Evolutionary conservation across 169 alveolate genomes (phyloP).

Genomic region (Plasmodium cynomolgi): DNA sequence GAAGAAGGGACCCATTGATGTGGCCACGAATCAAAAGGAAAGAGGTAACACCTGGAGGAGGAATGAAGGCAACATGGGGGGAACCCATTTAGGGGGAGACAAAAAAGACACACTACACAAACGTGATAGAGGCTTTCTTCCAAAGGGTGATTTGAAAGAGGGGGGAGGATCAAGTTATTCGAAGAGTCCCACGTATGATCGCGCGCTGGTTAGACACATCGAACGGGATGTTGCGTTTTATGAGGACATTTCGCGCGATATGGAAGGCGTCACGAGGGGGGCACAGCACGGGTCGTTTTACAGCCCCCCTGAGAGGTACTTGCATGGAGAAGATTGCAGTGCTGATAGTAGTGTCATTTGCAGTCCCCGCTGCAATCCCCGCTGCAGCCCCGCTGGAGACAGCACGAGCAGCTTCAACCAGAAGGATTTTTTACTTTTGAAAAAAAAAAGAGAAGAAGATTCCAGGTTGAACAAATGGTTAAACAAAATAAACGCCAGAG

Average conservation of each 20-base stretch:
- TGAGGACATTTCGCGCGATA: background rate
- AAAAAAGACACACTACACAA: background rate
- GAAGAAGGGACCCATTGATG: background rate
- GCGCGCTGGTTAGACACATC: background rate
- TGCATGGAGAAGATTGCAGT: background rate
- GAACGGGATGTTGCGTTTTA: background rate
- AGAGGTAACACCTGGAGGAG: background rate
- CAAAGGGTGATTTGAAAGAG: background rate
- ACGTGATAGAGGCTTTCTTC: background rate
- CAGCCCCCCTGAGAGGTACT: background rate
- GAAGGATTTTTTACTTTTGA: conserved; percentile 39
- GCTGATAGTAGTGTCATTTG: too few relatives aligned
- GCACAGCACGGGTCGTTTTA: background rate
- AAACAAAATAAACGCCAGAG: conserved; percentile 53
- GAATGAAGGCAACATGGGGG: background rate
- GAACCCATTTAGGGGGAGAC: background rate
- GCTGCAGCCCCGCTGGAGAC: background rate
- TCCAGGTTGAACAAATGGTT: conserved; percentile 50
- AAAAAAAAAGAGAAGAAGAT: conserved; percentile 34
- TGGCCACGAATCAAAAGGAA: background rate
- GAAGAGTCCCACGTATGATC: background rate
- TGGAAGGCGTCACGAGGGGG: background rate
- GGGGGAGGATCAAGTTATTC: background rate
- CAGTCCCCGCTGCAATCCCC: background rate
- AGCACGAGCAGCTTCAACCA: conserved; percentile 5